These are phyloP conservation scores for Cyberlindnera mycetangii DNA, from an alignment of 805 yeast genomes.

Conservation along the genomic window DNA sequence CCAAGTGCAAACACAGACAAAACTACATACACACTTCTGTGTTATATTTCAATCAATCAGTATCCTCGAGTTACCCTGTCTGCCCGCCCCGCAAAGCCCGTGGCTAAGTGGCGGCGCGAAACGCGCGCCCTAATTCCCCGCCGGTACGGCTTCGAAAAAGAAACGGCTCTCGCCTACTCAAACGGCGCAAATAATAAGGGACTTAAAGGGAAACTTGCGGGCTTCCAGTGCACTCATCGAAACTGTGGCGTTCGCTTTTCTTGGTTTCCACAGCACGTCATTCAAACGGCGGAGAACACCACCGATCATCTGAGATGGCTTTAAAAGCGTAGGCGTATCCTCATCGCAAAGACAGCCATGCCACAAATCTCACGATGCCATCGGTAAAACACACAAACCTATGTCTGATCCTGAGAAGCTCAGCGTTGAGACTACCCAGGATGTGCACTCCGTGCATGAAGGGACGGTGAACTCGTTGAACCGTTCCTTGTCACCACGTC, in stretches of 20 bases:
- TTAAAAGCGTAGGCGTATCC: neutral
- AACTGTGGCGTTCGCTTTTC: constrained; percentile 1
- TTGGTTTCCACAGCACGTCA: neutral
- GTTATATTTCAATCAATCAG: no score
- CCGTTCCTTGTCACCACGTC: constrained; percentile 39
- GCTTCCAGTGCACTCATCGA: no score
- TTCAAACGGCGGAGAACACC: neutral
- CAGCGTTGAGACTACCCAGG: neutral
- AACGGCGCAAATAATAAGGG: neutral
- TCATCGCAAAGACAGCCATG: neutral
- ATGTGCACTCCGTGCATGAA: constrained; percentile 1
- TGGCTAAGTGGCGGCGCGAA: no score
- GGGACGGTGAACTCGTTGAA: constrained; percentile 25
- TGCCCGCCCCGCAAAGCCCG: no score
- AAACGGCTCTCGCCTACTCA: no score
- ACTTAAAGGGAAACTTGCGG: neutral
- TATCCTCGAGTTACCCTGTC: no score
- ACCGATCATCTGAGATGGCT: neutral
- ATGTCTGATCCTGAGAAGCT: constrained; percentile 11
- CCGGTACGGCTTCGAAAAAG: no score
- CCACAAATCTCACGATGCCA: neutral
- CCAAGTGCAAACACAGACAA: no score
- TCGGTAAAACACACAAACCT: neutral
- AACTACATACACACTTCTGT: no score
- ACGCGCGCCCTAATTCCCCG: no score